Base-by-base conservation (phyloP, 1,139 yeast species). In the Yamadazyma atmosphaerica region DNA sequence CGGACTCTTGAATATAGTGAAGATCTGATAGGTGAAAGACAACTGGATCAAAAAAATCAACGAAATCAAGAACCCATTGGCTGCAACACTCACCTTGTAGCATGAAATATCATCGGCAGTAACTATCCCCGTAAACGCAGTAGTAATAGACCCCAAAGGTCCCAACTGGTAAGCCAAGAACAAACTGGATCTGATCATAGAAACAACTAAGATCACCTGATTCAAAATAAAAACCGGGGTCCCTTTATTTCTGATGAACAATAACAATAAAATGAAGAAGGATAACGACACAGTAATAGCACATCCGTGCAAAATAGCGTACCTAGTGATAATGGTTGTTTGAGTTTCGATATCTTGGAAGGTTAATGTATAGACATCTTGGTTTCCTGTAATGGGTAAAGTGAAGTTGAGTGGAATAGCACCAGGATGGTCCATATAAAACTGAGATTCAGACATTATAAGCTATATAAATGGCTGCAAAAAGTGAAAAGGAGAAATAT, bases 171-270 rank as follows among this genome's bases (percentile, higher is more conserved):
- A 80, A 13, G 62, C 69, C 22, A 83, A 54, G 58, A 71, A 81
- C n/a, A 86, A 63, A 5, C 72, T 68, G 1, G 87, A 77, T 41
- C 83, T 84, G 10, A 86, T 42, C 4, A 83, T 60, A 32, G 82
- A 61, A 4, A 79, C 56, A 2, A 77, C 38, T 38, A 89, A 67
- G 14, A 86, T 77, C 2, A 68, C 39, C 52, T 80, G 81, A 59
- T 89, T 88, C 38, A 87, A 62, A 16, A 81, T 59, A 56, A 86
- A 89, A 24, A 88, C 77, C 4, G 89, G 86, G 0, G 89, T 77
- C 30, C 62, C 72, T 50, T 69, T 77, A 40, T 72, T 76, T 35
- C 65, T 72, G 4, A 81, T 68, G 11, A 79, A 58, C 24, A 76
- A 43, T 44, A 60, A 42, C 24, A 65, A 49, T 8, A 60, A 46